Base-by-base conservation (phyloP, 108 stramenopile species). In the Discostella stelligeroides region DNA sequence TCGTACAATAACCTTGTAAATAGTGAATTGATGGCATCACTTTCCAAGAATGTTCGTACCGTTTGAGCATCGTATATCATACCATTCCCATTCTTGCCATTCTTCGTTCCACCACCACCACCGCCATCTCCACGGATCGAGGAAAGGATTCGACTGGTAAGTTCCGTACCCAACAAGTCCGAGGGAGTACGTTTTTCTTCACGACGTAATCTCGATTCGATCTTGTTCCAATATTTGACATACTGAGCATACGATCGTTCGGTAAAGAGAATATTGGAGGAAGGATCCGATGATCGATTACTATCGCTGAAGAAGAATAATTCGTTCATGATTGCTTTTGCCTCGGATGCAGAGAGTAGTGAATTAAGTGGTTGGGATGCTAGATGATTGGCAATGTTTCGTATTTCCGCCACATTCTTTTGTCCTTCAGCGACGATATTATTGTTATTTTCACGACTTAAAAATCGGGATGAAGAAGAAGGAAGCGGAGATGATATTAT, bases 1-100 rank as follows among this genome's bases (percentile, higher is more conserved):
- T 88, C 87, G 64, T 81, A 88, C n/a, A 88, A 59, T 14, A 84
- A 45, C 56, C 62, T 58, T 37, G 85, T 72, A 45, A 88, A 86
- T n/a, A 88, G 68, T 5, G 71, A 72, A 18, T 86, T 86, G 53
- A 88, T 66, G 7, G 87, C 87, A 51, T 86, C 85, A 48, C 80
- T 82, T 49, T 69, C 66, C 11, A 88, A 49, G 70, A 88, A 88
- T 12, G 87, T 59, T 15, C 63, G 70, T 42, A 88, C 87, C 17
- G 85, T 82, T 24, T 82, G 70, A 30, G 70, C 43, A 70, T 88
- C 87, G 56, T 88, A 88, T 3, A 47, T 53, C 20, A 74, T 62
- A 25, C 76, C 18, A 42, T 66, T 61, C 29, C n/a, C n/a, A n/a
- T 53, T 53, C 20, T 75, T 62, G 34, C 76, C 18, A 42, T 66